These are phyloP conservation scores for Nannochloropsis gaditana DNA, from an alignment of 108 stramenopile genomes.

Conservation along the genomic window DNA sequence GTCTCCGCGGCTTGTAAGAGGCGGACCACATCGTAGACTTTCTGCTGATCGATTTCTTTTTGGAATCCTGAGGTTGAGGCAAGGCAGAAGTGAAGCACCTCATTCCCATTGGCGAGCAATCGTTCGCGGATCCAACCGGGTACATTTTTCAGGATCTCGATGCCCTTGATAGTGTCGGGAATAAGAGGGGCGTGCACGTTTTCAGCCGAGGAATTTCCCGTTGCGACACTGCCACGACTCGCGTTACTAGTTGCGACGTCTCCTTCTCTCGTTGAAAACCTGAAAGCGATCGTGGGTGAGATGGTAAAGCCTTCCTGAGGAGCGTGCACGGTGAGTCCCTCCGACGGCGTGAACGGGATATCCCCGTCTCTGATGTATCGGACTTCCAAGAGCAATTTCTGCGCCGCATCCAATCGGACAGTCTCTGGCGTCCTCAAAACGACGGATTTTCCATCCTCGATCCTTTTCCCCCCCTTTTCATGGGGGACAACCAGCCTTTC, in stretches of 20 bases:
- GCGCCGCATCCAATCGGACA: background rate
- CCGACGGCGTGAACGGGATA: background rate
- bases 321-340: background rate
- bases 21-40: background rate
- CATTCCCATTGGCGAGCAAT: background rate
- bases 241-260: background rate
- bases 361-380: constrained; percentile 1
- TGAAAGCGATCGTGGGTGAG: background rate
- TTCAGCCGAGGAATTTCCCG: no score
- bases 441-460: background rate
- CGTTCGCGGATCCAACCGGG: background rate
- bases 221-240: background rate
- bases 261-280: background rate
- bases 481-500: background rate
- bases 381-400: background rate
- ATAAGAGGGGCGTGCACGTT: no score
- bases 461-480: background rate
- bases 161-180: no score
- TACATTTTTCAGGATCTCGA: background rate
- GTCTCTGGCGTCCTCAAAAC: background rate
- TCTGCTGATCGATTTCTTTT: background rate
- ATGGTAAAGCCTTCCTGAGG: constrained; percentile 12
- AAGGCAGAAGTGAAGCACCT: background rate
- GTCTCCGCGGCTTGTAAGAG: background rate
- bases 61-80: background rate